Base-by-base conservation (phyloP, 1,139 yeast species). In the Kurtzmaniella natalensis region DNA sequence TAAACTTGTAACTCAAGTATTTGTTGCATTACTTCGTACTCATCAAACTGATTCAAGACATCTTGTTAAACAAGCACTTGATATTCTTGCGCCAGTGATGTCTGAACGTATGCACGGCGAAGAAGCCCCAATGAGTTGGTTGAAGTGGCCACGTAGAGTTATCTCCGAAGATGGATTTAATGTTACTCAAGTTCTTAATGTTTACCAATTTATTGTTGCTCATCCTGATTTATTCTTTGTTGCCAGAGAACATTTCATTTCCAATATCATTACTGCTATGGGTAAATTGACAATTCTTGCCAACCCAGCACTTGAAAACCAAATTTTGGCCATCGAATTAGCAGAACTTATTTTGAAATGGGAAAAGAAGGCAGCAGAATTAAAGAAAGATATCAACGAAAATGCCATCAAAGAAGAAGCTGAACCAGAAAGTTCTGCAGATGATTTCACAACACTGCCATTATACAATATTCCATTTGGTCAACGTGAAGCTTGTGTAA, bases 91-190 rank as follows among this genome's bases (percentile, higher is more conserved):
- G 0, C 96, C 97, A 0, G 94, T 84, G 1, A 73, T 94, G 69
- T 80, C 87, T 2, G 74, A 73, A 40, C 70, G 95, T 36, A 75
- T 85, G 58, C 67, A 67, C 2, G 68, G 69, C 24, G 65, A 64
- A 3, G 85, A 76, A 0, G 65, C 81, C 0, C 78, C 84, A 10
- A 64, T 63, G 36, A 74, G 81, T 33, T 94, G 98, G 98, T 76
- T 94, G 37, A 89, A 86, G 47, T 88, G 96, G 94, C 95, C 96
- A 1, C 78, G 96, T 43, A 72, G 96, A 37, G 94, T 89, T 2
- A 68, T 94, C 18, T 81, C 94, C 2, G 98, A 94, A 51, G 95
- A 89, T 52, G 92, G 94, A 0, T 82, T 81, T 51, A 80, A 79
- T 49, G 82, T 82, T 6, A 80, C 83, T 9, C 94, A 89, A 40